These are phyloP conservation scores for Theileria orientalis DNA, from an alignment of 169 alveolate genomes.

Conservation along the genomic window DNA sequence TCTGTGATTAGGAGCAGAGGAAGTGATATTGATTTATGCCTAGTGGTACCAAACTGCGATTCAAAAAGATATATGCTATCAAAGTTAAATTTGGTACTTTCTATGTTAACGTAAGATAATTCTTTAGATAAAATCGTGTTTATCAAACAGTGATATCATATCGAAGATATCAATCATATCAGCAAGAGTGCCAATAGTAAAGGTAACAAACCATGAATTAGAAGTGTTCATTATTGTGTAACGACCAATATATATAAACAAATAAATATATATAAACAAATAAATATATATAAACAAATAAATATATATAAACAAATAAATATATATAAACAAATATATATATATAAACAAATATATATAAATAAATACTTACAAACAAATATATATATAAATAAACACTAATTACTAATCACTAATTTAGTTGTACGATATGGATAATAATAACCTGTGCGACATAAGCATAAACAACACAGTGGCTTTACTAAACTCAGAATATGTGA, in stretches of 20 bases:
- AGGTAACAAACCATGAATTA: constrained; percentile 38
- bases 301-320: too few relatives aligned
- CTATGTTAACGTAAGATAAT: neutral
- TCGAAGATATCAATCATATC: constrained; percentile 65
- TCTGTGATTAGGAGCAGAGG: constrained; percentile 43
- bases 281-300: too few relatives aligned
- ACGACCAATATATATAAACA: too few relatives aligned
- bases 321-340: too few relatives aligned
- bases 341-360: too few relatives aligned
- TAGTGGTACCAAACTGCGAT: constrained; percentile 57
- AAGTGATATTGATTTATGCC: constrained; percentile 58
- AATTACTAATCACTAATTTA: neutral
- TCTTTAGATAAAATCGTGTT: constrained; percentile 27
- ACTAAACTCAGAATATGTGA: constrained; percentile 72
- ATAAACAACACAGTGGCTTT: constrained; percentile 82
- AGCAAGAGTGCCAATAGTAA: constrained; percentile 79
- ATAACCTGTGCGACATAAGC: constrained; percentile 74
- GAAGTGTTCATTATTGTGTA: neutral
- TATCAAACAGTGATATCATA: constrained; percentile 14
- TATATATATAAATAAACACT: too few relatives aligned
- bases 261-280: too few relatives aligned
- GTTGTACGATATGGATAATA: constrained; percentile 49
- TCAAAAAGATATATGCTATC: constrained; percentile 54
- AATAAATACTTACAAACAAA: too few relatives aligned
- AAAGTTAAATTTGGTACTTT: constrained; percentile 45